These are phyloP conservation scores for Diaporthe citriasiana DNA, from an alignment of 2,329 filamentous ascomycete species.

Conservation along the genomic window DNA sequence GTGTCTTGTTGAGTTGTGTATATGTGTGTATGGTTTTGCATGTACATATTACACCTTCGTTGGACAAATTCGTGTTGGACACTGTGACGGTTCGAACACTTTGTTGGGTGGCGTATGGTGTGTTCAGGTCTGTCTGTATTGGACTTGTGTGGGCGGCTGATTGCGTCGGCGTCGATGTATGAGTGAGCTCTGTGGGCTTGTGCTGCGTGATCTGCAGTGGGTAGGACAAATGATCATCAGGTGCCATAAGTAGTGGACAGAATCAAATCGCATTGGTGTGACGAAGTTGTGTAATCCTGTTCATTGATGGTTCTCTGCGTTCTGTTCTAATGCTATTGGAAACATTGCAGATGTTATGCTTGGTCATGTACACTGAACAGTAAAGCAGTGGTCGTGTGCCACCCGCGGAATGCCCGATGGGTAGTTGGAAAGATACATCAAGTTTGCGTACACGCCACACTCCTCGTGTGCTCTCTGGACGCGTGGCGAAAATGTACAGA, in stretches of 20 bases:
- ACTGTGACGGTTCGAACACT: neutral
- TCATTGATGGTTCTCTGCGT: neutral
- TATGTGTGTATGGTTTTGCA: neutral
- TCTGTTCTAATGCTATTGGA: neutral
- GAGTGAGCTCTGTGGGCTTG: constrained; percentile 1
- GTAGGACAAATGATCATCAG: neutral
- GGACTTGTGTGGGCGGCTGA: neutral
- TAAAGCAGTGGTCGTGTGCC: neutral
- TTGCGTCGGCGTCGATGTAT: neutral
- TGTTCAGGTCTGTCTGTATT: neutral
- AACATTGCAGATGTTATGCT: neutral
- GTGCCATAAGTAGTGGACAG: too few relatives aligned
- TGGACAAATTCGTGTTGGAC: neutral
- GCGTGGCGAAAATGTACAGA: too few relatives aligned
- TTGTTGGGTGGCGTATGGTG: neutral
- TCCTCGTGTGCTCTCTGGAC: too few relatives aligned
- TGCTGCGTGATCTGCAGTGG: neutral
- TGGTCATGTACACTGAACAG: neutral
- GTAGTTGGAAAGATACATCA: too few relatives aligned
- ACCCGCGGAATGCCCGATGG: too few relatives aligned
- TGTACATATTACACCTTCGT: neutral
- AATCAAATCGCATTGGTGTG: neutral
- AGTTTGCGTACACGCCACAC: too few relatives aligned
- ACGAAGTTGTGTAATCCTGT: too few relatives aligned
- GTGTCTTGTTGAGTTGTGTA: neutral